A percentile compares a stretch with the other conserved stretches of the same genome.
Evolutionary conservation across 208 protist species (phyloP).

Genomic region (Leishmania mexicana): DNA sequence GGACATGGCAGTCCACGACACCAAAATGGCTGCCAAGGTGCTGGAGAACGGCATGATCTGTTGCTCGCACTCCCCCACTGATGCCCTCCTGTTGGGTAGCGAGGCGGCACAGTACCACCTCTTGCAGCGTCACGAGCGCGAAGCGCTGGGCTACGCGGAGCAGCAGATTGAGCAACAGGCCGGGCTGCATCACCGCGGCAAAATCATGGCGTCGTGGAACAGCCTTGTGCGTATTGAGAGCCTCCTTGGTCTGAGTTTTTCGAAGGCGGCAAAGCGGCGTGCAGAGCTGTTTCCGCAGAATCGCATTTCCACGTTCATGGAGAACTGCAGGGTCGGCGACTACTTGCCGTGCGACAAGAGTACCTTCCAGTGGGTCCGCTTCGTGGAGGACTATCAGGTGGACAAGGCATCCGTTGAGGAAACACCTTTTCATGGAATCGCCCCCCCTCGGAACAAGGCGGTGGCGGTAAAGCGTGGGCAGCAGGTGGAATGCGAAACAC

Average conservation of each 20-base stretch:
- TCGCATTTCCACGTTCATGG: slow-evolving; percentile 47
- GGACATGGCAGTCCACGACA: slow-evolving; percentile 45
- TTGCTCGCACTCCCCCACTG: slow-evolving; percentile 52
- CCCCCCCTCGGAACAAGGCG: slow-evolving; percentile 27
- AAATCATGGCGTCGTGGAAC: slow-evolving; percentile 68
- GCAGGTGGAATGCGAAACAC: slow-evolving; percentile 25
- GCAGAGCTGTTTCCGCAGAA: slow-evolving; percentile 50
- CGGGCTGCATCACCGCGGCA: slow-evolving; percentile 42
- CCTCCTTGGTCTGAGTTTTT: slow-evolving; percentile 59
- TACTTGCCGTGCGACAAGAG: slow-evolving; percentile 63
- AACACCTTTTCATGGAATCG: slow-evolving; percentile 45
- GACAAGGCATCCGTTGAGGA: slow-evolving; percentile 60
- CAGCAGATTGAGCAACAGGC: slow-evolving; percentile 73
- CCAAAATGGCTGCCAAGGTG: slow-evolving; percentile 72
- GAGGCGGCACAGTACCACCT: slow-evolving; percentile 72
- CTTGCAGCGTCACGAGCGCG: slow-evolving; percentile 64
- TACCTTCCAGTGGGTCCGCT: slow-evolving; percentile 56
- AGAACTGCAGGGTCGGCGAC: slow-evolving; percentile 71
- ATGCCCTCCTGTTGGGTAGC: slow-evolving; percentile 59
- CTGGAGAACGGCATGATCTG: slow-evolving; percentile 77
- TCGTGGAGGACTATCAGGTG: slow-evolving; percentile 52
- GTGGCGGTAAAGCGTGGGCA: slow-evolving; percentile 15
- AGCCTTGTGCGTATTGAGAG: slow-evolving; percentile 58
- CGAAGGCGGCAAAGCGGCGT: slow-evolving; percentile 55
- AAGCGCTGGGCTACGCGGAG: slow-evolving; percentile 74